Conservation (phyloP, 352 stramenopile genomes). For the Globisporangium acanthophoron region DNA sequence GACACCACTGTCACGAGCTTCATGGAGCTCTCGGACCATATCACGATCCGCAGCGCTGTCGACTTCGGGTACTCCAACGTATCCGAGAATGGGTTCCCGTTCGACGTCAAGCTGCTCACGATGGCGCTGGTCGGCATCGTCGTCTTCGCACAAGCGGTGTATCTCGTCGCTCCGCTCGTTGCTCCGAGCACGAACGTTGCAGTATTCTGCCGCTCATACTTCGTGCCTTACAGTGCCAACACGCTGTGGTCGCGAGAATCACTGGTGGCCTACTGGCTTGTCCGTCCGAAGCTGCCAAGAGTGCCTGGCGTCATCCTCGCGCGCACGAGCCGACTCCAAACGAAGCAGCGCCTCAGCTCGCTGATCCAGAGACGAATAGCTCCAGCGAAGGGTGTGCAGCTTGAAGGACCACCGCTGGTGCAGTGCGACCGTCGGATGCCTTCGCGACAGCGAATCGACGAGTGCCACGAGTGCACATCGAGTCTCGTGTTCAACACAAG, state of each 20-base stretch:
- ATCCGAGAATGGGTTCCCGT: constrained; percentile 8
- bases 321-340: not conserved
- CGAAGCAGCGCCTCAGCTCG: not conserved
- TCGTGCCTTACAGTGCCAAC: constrained; percentile 19
- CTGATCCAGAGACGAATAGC: not conserved
- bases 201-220: constrained; percentile 11
- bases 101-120: constrained; percentile 12
- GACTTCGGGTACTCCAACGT: not conserved
- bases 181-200: not conserved
- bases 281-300: not conserved
- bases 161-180: not conserved
- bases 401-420: not conserved
- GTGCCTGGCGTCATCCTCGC: not conserved
- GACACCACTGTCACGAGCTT: constrained; percentile 5
- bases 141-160: not conserved
- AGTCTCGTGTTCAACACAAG: not conserved
- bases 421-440: not conserved
- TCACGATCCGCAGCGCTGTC: not conserved
- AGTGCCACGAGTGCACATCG: not conserved
- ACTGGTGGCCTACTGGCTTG: constrained; percentile 10
- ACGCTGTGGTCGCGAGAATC: constrained; percentile 14
- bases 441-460: not conserved
- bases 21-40: constrained; percentile 1
- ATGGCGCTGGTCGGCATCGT: not conserved
- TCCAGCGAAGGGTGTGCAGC: not conserved